A percentile compares a stretch with the other conserved stretches of the same genome.
Evolutionary conservation across 2,329 filamentous ascomycete genomes (phyloP).

Genomic region (Beauveria pseudobassiana): DNA sequence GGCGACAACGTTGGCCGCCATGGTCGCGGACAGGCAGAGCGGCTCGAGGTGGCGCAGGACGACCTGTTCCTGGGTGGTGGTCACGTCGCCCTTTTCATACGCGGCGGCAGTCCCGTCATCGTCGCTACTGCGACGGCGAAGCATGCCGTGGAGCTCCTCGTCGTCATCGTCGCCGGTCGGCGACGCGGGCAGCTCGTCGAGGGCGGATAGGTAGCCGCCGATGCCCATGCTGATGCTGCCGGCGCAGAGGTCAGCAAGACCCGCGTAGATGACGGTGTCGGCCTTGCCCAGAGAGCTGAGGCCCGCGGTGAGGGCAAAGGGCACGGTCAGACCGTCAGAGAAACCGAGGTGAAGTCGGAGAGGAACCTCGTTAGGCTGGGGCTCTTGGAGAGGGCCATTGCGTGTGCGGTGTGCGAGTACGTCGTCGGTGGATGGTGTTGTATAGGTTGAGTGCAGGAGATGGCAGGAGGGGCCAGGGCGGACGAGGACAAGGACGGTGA

Average conservation of each 20-base stretch:
- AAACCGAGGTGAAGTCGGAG: constrained; percentile 66
- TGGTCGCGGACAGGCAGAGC: constrained; percentile 19
- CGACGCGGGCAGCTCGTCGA: constrained; percentile 23
- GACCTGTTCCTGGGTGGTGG: constrained; percentile 14
- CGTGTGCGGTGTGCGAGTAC: not conserved
- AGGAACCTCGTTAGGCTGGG: constrained; percentile 35
- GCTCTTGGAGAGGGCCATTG: constrained; percentile 18
- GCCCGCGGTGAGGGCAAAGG: constrained; percentile 66
- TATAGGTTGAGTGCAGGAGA: not conserved
- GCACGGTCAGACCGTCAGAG: constrained; percentile 67
- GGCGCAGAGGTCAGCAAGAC: constrained; percentile 62
- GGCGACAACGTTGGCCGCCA: constrained; percentile 19
- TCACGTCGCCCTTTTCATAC: constrained; percentile 14
- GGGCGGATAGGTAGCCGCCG: constrained; percentile 59
- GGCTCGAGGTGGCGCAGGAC: constrained; percentile 27
- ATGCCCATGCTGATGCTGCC: constrained; percentile 69
- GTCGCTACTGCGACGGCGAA: constrained; percentile 12
- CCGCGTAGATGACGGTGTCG: constrained; percentile 58
- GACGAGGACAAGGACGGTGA: not conserved
- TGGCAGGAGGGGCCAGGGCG: not conserved
- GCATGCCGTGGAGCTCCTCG: constrained; percentile 21
- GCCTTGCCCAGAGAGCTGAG: constrained; percentile 53
- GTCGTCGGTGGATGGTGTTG: not conserved
- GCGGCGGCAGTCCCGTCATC: constrained; percentile 7
- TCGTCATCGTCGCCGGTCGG: constrained; percentile 12